A percentile compares a stretch with the other conserved stretches of the same genome.
Evolutionary conservation across 2,329 filamentous ascomycete genomes (phyloP).

Genomic region (Cytospora leucostoma): DNA sequence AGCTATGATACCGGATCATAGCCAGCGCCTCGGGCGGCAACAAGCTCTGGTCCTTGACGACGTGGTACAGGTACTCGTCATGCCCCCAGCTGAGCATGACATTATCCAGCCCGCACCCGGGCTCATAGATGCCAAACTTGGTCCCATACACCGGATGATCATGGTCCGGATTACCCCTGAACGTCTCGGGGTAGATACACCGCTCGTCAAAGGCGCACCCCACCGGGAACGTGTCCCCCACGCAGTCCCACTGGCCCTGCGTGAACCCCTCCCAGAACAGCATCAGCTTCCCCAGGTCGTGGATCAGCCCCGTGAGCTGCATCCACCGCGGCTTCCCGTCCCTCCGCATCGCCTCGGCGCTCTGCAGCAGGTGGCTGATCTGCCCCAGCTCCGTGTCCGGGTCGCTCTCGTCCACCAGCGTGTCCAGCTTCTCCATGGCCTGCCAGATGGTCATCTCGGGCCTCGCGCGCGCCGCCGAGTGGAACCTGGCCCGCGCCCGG

Average conservation of each 20-base stretch:
- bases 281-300: conserved; percentile 78
- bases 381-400: conserved; percentile 85
- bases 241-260: conserved; percentile 91
- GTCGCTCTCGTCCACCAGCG: conserved; percentile 86
- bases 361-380: conserved; percentile 87
- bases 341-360: conserved; percentile 83
- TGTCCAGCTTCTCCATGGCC: conserved; percentile 90
- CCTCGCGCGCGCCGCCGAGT: conserved; percentile 59
- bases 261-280: conserved; percentile 70
- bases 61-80: conserved; percentile 84
- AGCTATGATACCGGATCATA: conserved; percentile 92
- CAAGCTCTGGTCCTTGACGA: conserved; percentile 78
- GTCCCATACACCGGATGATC: conserved; percentile 72
- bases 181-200: conserved; percentile 82
- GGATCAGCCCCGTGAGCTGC: conserved; percentile 75
- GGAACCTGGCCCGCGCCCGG: conserved; percentile 71
- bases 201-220: conserved; percentile 72
- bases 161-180: conserved; percentile 74
- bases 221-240: conserved; percentile 82
- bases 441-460: conserved; percentile 86
- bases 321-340: conserved; percentile 84
- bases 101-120: conserved; percentile 80
- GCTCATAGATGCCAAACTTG: conserved; percentile 76
- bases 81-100: conserved; percentile 91
- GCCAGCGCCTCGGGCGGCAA: conserved; percentile 81